Evolutionary conservation across 1,284 basidiomycete genomes (phyloP), one percentile per base, ranked within the genome.

Genomic region (Rhizoctonia solani): DNA sequence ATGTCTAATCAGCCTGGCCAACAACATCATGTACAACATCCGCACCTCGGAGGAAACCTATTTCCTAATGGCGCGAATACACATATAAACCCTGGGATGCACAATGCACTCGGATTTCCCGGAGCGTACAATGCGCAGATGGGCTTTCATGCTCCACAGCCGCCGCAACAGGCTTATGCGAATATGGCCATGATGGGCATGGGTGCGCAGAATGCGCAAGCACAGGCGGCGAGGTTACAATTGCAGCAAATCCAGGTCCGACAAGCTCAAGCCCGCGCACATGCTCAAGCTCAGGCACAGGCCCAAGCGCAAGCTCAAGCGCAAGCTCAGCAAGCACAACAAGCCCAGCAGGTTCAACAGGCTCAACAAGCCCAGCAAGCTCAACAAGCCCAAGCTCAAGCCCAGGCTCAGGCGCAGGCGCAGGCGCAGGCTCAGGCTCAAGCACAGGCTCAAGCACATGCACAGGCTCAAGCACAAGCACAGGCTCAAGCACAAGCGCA

Each of bases 111-210:
- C 39, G 50, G 50, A 44, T 65, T 65, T 50, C 61, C 61, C 32
- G 39, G 37, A 13, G 29, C 32, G 13, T 65, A 44, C 41, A 63
- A 63, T 42, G 21, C 34, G 9, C 34, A 41, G 39, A 54, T 65
- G 50, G 37, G 27, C n/a, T 65, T 65, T 21, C 61, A 65, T 46
- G 37, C 61, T 4, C 37, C 61, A 4, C 49, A 65, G n/a, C 50
- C 61, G 14, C 50, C 49, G 13, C 61, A 65, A 65, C 61, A 65
- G 39, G 49, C 50, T 6, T 65, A 65, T n/a, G n/a, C 34, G 27
- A 65, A 65, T 41, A 54, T 65, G 61, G 49, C 61, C 49, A 65
- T 65, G 61, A 54, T 54, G 49, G 50, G 50, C 11, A 50, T 54
- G 27, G 29, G 41, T 19, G 30, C 37, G 21, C 16, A 34, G 25